phyloP scores from a whole-genome alignment of 192 early-diverging fungal species.

The Coemansia sp. region DNA sequence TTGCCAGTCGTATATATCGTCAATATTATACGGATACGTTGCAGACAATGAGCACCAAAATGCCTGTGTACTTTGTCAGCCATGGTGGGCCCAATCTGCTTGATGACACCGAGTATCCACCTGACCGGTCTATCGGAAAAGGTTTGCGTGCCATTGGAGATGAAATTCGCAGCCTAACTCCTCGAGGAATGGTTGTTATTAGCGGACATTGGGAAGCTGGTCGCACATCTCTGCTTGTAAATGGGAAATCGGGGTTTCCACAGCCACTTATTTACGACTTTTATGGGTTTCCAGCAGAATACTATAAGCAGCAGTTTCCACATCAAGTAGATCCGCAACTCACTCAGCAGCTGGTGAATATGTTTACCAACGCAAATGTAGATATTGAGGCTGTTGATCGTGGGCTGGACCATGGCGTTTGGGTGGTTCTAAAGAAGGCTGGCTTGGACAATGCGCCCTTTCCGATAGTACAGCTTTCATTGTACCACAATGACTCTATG shows the following conservation, averaged over 20 bases:
- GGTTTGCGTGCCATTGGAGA: slow-evolving; percentile 48
- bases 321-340: slow-evolving; percentile 57
- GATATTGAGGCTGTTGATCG: slow-evolving; percentile 50
- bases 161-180: slow-evolving; percentile 40
- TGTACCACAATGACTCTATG: slow-evolving; percentile 57
- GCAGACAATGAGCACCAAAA: slow-evolving; percentile 4
- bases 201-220: slow-evolving; percentile 68
- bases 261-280: slow-evolving; percentile 66
- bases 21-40: not conserved
- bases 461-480: slow-evolving; percentile 67
- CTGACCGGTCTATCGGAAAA: slow-evolving; percentile 11
- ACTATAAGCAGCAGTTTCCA: slow-evolving; percentile 61
- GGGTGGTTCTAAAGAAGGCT: slow-evolving; percentile 67
- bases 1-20: not conserved
- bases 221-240: slow-evolving; percentile 45
- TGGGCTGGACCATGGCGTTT: slow-evolving; percentile 69
- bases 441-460: slow-evolving; percentile 55
- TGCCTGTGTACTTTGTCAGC: slow-evolving; percentile 46
- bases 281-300: slow-evolving; percentile 58
- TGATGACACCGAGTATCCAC: slow-evolving; percentile 29
- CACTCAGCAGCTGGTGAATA: slow-evolving; percentile 51
- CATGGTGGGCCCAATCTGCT: slow-evolving; percentile 48
- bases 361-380: slow-evolving; percentile 52
- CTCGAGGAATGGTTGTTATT: slow-evolving; percentile 62
- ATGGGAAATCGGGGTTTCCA: slow-evolving; percentile 9